Evolutionary conservation across 1,139 yeast species (phyloP).

Genomic region (Yamadazyma diospyri): DNA sequence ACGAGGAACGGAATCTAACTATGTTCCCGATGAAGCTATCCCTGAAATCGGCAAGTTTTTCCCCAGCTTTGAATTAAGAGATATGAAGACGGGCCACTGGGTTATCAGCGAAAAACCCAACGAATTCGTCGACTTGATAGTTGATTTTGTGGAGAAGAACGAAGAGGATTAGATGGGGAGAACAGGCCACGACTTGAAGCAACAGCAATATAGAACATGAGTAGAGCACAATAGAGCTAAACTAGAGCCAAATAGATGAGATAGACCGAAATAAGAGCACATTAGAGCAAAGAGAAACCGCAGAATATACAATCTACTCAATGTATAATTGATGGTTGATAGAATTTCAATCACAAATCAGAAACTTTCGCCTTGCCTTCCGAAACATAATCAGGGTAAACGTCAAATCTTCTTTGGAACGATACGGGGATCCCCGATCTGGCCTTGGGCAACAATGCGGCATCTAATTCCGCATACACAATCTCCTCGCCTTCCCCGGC

Average conservation of each 20-base stretch:
- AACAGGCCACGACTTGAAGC: too few relatives aligned
- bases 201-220: too few relatives aligned
- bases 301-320: too few relatives aligned
- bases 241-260: too few relatives aligned
- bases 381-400: slow-evolving; percentile 66
- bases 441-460: slow-evolving; percentile 54
- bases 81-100: slow-evolving; percentile 90
- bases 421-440: slow-evolving; percentile 77
- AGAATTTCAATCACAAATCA: too few relatives aligned
- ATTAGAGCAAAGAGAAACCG: too few relatives aligned
- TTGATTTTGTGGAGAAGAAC: slow-evolving; percentile 55
- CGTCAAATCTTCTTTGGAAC: slow-evolving; percentile 74
- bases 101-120: slow-evolving; percentile 74
- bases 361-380: slow-evolving; percentile 39
- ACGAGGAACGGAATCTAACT: slow-evolving; percentile 72
- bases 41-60: slow-evolving; percentile 74
- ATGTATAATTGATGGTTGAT: too few relatives aligned
- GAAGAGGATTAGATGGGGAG: slow-evolving; percentile 34
- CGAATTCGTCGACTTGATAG: slow-evolving; percentile 58
- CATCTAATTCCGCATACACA: slow-evolving; percentile 74
- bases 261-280: too few relatives aligned
- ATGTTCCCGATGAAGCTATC: slow-evolving; percentile 82
- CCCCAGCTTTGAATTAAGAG: slow-evolving; percentile 72
- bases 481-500: slow-evolving; percentile 86
- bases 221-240: too few relatives aligned